Evolutionary conservation across 2,329 filamentous ascomycete species (phyloP), one percentile per base, ranked within the genome.

Genomic region (Colletotrichum incanum): DNA sequence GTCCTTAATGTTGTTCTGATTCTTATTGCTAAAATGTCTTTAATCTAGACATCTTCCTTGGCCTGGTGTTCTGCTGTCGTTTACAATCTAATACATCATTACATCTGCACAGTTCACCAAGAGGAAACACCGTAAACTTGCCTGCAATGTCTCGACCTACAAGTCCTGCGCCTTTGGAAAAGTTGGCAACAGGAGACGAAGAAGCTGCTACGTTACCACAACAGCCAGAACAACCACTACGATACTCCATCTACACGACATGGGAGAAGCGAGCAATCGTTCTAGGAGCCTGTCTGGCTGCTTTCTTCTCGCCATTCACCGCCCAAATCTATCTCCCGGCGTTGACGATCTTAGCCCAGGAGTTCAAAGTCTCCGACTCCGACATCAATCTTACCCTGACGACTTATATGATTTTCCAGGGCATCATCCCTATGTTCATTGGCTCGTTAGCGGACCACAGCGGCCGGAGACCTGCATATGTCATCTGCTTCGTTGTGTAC

Each of bases 371-470:
- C 23, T 80, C 81, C 7, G 75, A 76, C 39, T 75, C 80, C 1
- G 75, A 83, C 59, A 84, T 88, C 72, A 89, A 88, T 76, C 78
- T 89, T 45, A 88, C 86, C 8, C 79, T 89, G 50, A 89, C 87
- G 2, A 87, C 86, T 1, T 89, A 89, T 76, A 86, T 89, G 86
- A 85, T 92, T 60, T 86, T 92, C 45, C 90, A 91, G 80, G 90
- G 87, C 26, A 79, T 92, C 16, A 85, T 87, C 1, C 90, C 90
- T 31, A 86, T 86, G 20, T 73, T 86, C n/a, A 82, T 83, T 71
- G 83, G 83, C 2, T 86, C 86, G 0, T 61, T 86, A 3, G 83
- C 80, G n/a, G 86, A 88, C 73, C 66, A 82, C 16, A 83, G 80
- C 67, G 83, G 83, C 16, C 79, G 83, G 2, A 73, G 76, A 20